Percentiles rank a stretch among this genome's conserved stretches.
These are phyloP conservation scores for Pyrus hybrid DNA, from an alignment of 331 rosid genomes.

Conservation along the genomic window DNA sequence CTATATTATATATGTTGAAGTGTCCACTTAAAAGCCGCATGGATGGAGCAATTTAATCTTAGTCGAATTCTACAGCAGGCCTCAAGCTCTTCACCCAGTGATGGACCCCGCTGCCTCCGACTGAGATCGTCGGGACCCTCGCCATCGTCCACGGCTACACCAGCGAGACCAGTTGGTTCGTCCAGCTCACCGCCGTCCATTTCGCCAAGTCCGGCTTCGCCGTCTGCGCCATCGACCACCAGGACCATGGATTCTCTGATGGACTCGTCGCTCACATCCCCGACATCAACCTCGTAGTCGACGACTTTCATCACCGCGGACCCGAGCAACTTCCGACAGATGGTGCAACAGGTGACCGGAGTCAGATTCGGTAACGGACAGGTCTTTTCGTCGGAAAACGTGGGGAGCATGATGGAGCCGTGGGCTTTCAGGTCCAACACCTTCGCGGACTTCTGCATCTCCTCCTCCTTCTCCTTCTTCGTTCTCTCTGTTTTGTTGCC, in stretches of 20 bases:
- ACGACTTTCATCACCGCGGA: slow-evolving; percentile 89
- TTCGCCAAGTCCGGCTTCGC: slow-evolving; percentile 76
- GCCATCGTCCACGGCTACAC: slow-evolving; percentile 88
- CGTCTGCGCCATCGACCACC: slow-evolving; percentile 90
- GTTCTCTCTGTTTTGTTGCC: too few relatives aligned
- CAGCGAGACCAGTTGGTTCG: slow-evolving; percentile 94
- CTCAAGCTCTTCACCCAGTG: slow-evolving; percentile 82
- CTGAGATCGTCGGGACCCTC: slow-evolving; percentile 38
- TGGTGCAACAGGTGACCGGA: slow-evolving; percentile 97
- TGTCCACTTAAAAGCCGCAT: too few relatives aligned
- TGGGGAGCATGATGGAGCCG: too few relatives aligned
- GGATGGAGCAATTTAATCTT: too few relatives aligned
- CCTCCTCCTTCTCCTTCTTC: too few relatives aligned
- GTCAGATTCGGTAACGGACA: slow-evolving; percentile 32
- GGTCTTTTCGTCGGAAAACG: too few relatives aligned
- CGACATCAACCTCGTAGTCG: too few relatives aligned
- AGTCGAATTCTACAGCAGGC: too few relatives aligned
- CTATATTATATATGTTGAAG: too few relatives aligned
- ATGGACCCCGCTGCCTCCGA: slow-evolving; percentile 80
- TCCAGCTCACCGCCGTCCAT: slow-evolving; percentile 78
- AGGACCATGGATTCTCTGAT: slow-evolving; percentile 96
- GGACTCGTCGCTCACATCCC: slow-evolving; percentile 70
- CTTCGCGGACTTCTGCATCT: too few relatives aligned
- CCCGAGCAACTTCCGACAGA: slow-evolving; percentile 78
- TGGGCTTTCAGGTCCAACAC: too few relatives aligned